These are phyloP conservation scores for Bipolaris bicolor DNA, from an alignment of 2,329 filamentous ascomycete genomes.

Conservation along the genomic window DNA sequence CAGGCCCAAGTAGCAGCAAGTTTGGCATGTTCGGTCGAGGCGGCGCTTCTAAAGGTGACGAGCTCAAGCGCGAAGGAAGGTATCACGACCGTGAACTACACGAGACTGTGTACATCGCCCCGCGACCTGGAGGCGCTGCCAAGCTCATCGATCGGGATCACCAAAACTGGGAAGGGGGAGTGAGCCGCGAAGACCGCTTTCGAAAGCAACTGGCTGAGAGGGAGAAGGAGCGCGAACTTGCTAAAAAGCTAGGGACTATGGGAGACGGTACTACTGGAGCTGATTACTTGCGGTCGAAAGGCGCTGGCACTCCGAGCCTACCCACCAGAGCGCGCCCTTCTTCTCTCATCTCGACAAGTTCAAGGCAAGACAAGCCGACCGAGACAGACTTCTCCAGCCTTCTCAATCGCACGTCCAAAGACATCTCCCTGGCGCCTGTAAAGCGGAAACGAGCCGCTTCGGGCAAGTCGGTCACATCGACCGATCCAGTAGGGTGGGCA, in stretches of 20 bases:
- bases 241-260: conserved; percentile 68
- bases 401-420: conserved; percentile 52
- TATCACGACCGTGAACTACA: conserved; percentile 66
- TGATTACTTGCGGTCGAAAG: conserved; percentile 68
- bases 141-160: conserved; percentile 68
- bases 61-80: conserved; percentile 43
- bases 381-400: conserved; percentile 50
- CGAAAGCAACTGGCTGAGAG: conserved; percentile 68
- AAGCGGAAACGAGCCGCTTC: conserved; percentile 51
- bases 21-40: conserved; percentile 42
- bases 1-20: conserved; percentile 37
- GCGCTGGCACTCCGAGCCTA: conserved; percentile 25
- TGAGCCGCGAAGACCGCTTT: conserved; percentile 69
- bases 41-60: conserved; percentile 32
- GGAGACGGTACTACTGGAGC: conserved; percentile 68
- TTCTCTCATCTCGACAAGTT: conserved; percentile 22
- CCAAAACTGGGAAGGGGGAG: conserved; percentile 53
- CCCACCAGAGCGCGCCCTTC: conserved; percentile 26
- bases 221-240: conserved; percentile 76
- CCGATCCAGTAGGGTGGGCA: conserved; percentile 56
- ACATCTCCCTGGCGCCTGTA: conserved; percentile 51
- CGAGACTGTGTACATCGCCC: conserved; percentile 54
- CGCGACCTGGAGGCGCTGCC: conserved; percentile 58
- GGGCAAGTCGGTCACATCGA: conserved; percentile 38
- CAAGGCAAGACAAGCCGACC: conserved; percentile 25